Base-by-base conservation (phyloP, 805 yeast species). In the Candida gorgasii region DNA sequence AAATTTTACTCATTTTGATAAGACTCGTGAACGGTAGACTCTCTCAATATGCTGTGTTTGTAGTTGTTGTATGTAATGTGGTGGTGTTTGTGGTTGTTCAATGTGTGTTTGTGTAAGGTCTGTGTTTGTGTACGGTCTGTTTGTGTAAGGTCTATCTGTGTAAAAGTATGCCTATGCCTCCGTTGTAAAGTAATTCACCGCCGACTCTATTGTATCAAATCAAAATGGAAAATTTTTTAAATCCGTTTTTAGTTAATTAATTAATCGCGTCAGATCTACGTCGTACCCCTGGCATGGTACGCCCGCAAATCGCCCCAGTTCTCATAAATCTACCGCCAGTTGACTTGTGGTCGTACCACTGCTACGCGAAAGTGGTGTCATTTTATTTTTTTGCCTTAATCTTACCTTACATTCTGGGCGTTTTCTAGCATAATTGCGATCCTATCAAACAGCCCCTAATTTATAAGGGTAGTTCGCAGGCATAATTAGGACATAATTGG, bases 171-270 rank as follows among this genome's bases (percentile, higher is more conserved):
- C n/a, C n/a, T n/a, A n/a, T n/a, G n/a, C n/a, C n/a, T n/a, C n/a
- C n/a, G n/a, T n/a, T n/a, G n/a, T n/a, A n/a, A n/a, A n/a, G n/a
- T n/a, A 22, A 22, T 7, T 22, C 24, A 7, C 24, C 24, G 5
- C 8, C 29, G n/a, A 26, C 20, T 12, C 12, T 33, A 33, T 22
- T 33, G 37, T 33, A 22, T 22, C 37, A 33, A 22, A 33, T 20
- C 18, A 13, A 33, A 33, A 33, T 33, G 35, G 35, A 31, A 31
- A 31, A 31, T 31, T 31, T 31, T 31, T 31, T 22, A 22, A 33
- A 13, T 22, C 37, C 37, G 13, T 7, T 9, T 35, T 24, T 24
- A 35, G 31, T 35, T 35, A 23, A 26, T 35, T 35, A 35, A 24
- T 24, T 14, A 13, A 8, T 35, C 35, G 35, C 35, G 35, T 29